These are phyloP conservation scores for Raddia guianensis DNA, from an alignment of 176 grass and related monocot species.

Conservation along the genomic window DNA sequence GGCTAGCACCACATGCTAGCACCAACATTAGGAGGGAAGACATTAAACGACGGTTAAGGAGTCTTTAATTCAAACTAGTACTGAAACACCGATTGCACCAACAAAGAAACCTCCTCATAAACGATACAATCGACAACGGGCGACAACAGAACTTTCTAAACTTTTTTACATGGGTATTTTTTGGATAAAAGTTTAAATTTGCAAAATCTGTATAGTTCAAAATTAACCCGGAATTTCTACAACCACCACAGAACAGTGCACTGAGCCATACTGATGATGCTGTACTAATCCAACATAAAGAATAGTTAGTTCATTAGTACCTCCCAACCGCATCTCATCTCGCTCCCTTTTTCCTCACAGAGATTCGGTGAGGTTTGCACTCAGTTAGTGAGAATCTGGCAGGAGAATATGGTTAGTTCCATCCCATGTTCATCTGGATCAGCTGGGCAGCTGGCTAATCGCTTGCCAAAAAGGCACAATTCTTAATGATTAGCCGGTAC, in stretches of 20 bases:
- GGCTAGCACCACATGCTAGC: too few species aligned
- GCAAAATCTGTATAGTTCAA: too few species aligned
- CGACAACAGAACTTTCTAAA: too few species aligned
- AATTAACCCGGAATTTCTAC: too few species aligned
- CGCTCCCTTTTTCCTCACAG: not conserved
- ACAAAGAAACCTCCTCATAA: too few species aligned
- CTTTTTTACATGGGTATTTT: too few species aligned
- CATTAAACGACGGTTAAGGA: too few species aligned
- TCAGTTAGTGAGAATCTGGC: not conserved
- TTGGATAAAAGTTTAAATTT: too few species aligned
- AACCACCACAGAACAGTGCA: conserved; percentile 3
- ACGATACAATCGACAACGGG: too few species aligned
- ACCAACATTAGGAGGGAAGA: too few species aligned
- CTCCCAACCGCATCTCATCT: not conserved
- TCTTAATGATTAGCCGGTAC: not conserved
- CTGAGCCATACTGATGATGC: conserved; percentile 36
- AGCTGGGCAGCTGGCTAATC: not conserved
- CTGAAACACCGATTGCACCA: too few species aligned
- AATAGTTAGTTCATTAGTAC: not conserved
- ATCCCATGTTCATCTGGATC: conserved; percentile 15
- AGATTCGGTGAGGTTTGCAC: conserved; percentile 10
- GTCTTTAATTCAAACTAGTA: too few species aligned
- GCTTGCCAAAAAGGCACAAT: not conserved
- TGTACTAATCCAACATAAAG: conserved; percentile 22
- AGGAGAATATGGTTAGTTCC: not conserved